Base-by-base conservation (phyloP, 1,284 basidiomycete species). In the Coniferiporia weirii region DNA sequence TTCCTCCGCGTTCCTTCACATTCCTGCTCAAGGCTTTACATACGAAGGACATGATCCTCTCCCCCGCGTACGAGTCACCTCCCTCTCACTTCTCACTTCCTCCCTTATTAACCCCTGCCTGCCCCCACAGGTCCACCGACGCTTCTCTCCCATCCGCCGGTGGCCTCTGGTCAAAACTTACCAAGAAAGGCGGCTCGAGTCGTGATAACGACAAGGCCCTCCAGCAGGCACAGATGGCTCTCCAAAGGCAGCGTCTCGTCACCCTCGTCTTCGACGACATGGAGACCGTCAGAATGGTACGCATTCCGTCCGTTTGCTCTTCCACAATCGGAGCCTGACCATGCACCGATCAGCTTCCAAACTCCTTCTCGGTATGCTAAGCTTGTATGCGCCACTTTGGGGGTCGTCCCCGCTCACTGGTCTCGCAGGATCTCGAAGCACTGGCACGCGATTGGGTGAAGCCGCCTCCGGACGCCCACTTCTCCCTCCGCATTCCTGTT, bases 361-460 rank as follows among this genome's bases (percentile, higher is more conserved):
- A 75, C 62, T 80, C 76, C 38, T 89, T 78, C 68, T 72, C 69
- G 51, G 87, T 89, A 67, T 61, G 80, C 66, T 35, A 32, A 20
- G 15, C 12, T 13, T 40, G 8, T 50, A n/a, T 8, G 52, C 9
- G 40, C 63, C 22, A 60, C 32, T 51, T 20, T 35, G 15, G 50
- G 10, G 36, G 15, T 40, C 44, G 17, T n/a, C 52, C 59, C 52
- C 61, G 43, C 22, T 60, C 46, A 44, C 55, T 52, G 52, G 54
- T 45, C 55, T 45, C 45, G 12, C 64, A 92, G 90, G 89, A 91
- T 72, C 80, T 91, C 32, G 87, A 89, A 64, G 79, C 76, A 27
- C 76, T 86, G 47, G 89, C 88, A n/a, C 77, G 85, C 67, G 87
- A 90, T 60, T 92, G 89, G 89, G 83, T 84, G 49, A 90, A 88